Conservation (phyloP, 169 alveolate species). For the Cryptosporidium bovis region DNA sequence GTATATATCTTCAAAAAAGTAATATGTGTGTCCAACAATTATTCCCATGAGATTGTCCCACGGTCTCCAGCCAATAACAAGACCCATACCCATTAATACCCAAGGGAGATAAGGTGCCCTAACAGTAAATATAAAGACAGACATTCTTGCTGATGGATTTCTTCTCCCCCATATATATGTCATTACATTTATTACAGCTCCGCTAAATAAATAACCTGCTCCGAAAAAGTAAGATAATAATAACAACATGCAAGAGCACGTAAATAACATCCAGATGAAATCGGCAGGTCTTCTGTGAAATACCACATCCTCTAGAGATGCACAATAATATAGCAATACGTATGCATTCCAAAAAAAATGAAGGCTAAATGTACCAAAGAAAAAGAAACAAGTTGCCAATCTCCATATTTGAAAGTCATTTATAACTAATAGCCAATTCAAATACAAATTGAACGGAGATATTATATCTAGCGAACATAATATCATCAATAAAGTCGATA, state of each 20-base stretch:
- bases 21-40: conserved; percentile 90
- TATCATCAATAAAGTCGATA: conserved; percentile 83
- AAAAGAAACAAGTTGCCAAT: conserved; percentile 89
- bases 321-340: conserved; percentile 85
- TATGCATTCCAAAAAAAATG: conserved; percentile 92
- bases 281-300: conserved; percentile 86
- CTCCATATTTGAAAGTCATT: conserved; percentile 88
- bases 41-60: conserved; percentile 90
- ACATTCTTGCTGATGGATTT: conserved; percentile 87
- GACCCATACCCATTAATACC: conserved; percentile 84
- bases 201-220: conserved; percentile 88
- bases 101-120: conserved; percentile 92
- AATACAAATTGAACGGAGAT: conserved; percentile 85
- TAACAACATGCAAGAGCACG: conserved; percentile 79
- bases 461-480: conserved; percentile 85
- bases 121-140: conserved; percentile 87
- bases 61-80: conserved; percentile 86
- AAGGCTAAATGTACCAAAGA: conserved; percentile 90
- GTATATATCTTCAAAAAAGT: conserved; percentile 90
- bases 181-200: conserved; percentile 91
- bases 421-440: conserved; percentile 86
- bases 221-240: conserved; percentile 80
- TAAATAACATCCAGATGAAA: conserved; percentile 86
- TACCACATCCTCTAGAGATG: conserved; percentile 77
- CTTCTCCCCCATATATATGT: conserved; percentile 93